Evolutionary conservation across 495 filamentous ascomycete genomes (phyloP), one percentile per base, ranked within the genome.

Genomic region (Penicillium herquei): DNA sequence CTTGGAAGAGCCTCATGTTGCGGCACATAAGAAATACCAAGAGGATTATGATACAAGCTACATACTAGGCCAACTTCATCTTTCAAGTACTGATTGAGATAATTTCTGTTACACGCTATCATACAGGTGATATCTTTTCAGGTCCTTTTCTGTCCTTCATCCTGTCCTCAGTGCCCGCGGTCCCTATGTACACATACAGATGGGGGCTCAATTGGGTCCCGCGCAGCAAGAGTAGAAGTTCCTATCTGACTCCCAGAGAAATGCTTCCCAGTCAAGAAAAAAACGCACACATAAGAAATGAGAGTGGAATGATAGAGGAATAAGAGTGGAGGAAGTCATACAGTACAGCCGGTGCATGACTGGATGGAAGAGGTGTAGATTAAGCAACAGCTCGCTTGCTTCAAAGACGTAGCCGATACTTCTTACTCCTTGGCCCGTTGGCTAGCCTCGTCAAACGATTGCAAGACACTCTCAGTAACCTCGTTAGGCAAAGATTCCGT

Each of bases 381-480:
- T 46, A 7, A 32, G 10, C 6, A 37, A 37, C 21, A 26, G 21
- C 18, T 44, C 16, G 6, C 5, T 31, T 26, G 31, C 43, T 2
- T 31, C 43, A 37, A 37, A 21, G 9, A 10, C 18, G 18, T 14
- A 14, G 18, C 11, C 32, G 6, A 46, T 14, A 11, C 11, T 31
- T 32, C 1, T 46, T 3, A 32, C 11, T 7, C 13, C 26, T 46
- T 46, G 3, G 11, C 3, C 3, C 31, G 30, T 26, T 46, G 43
- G 12, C 43, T 46, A 8, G 43, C 69, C 55, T 81, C 67, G 26
- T 84, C 80, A 59, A 87, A 84, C 1, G 76, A 67, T 50, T 80
- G 75, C 47, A 83, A 62, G 44, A 83, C 78, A 48, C 67, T 76
- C 56, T 78, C 69, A 18, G 76, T 74, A 52, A 83, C 74, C 50